A percentile compares a stretch with the other conserved stretches of the same genome.
phyloP scores from a whole-genome alignment of 352 stramenopile species.

The Phytophthora agathidicida region DNA sequence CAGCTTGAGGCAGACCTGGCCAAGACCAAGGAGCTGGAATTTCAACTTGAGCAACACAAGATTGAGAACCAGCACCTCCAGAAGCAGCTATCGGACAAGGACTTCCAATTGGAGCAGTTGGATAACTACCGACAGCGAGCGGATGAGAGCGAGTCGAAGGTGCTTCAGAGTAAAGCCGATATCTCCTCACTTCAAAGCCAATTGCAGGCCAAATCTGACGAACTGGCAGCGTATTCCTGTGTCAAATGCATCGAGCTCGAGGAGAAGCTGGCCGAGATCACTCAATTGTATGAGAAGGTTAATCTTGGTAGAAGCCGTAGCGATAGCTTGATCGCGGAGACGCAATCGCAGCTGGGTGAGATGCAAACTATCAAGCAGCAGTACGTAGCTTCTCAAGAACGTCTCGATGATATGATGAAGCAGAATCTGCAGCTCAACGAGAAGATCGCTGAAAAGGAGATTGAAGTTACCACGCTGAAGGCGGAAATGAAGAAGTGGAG shows the following conservation, averaged over 20 bases:
- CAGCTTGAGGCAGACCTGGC: slow-evolving; percentile 16
- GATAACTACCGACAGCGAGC: slow-evolving; percentile 50
- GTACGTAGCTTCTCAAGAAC: slow-evolving; percentile 39
- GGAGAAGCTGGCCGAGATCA: slow-evolving; percentile 55
- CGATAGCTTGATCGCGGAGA: slow-evolving; percentile 63
- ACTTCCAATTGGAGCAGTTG: slow-evolving; percentile 70
- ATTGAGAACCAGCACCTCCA: slow-evolving; percentile 78
- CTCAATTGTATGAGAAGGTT: slow-evolving; percentile 61
- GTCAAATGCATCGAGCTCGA: slow-evolving; percentile 49
- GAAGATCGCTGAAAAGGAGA: slow-evolving; percentile 60
- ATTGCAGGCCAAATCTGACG: slow-evolving; percentile 41
- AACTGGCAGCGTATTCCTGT: slow-evolving; percentile 40
- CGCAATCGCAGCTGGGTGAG: slow-evolving; percentile 44
- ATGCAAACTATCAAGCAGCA: slow-evolving; percentile 54
- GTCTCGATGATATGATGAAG: slow-evolving; percentile 50
- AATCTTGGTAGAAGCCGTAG: slow-evolving; percentile 63
- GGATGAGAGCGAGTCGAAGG: slow-evolving; percentile 55
- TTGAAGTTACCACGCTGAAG: slow-evolving; percentile 50
- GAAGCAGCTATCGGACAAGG: slow-evolving; percentile 68
- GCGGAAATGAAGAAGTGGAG: slow-evolving; percentile 53
- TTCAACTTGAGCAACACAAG: slow-evolving; percentile 71
- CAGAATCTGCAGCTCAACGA: slow-evolving; percentile 67
- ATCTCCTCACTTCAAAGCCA: slow-evolving; percentile 37
- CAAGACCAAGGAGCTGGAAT: slow-evolving; percentile 46
- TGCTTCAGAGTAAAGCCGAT: slow-evolving; percentile 37